phyloP scores from a whole-genome alignment of 805 yeast species.

The Metschnikowia reukaufii region DNA sequence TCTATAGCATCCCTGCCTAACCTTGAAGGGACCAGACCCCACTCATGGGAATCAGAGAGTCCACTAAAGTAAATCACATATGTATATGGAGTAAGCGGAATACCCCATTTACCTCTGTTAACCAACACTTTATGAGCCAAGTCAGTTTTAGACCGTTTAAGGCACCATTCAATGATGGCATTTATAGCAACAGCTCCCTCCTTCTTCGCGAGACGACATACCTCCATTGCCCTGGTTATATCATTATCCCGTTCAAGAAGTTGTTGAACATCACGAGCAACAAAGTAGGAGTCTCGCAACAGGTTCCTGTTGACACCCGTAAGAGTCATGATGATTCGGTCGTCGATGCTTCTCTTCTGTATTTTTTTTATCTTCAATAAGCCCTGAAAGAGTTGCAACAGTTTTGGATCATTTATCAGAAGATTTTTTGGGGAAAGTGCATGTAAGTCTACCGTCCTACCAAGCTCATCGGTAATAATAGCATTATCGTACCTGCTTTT shows the following conservation, averaged over 20 bases:
- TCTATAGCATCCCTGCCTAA: slow-evolving; percentile 23
- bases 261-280: slow-evolving; percentile 53
- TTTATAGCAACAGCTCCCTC: slow-evolving; percentile 65
- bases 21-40: slow-evolving; percentile 31
- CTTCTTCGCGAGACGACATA: slow-evolving; percentile 47
- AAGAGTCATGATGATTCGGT: slow-evolving; percentile 49
- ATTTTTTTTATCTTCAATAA: slow-evolving; percentile 26
- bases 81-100: slow-evolving; percentile 50
- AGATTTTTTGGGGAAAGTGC: slow-evolving; percentile 27
- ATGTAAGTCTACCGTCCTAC: slow-evolving; percentile 26
- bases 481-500: slow-evolving; percentile 31
- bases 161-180: slow-evolving; percentile 51
- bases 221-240: slow-evolving; percentile 50
- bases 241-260: slow-evolving; percentile 50
- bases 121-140: slow-evolving; percentile 52
- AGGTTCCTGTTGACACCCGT: slow-evolving; percentile 61
- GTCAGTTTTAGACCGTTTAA: slow-evolving; percentile 42
- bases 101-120: slow-evolving; percentile 62
- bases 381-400: slow-evolving; percentile 29
- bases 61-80: slow-evolving; percentile 38
- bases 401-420: slow-evolving; percentile 21
- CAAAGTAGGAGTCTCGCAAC: slow-evolving; percentile 55
- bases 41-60: slow-evolving; percentile 29
- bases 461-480: slow-evolving; percentile 26
- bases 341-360: slow-evolving; percentile 34